These are phyloP conservation scores for Mycena galericulata DNA, from an alignment of 768 basidiomycete genomes.

Conservation along the genomic window DNA sequence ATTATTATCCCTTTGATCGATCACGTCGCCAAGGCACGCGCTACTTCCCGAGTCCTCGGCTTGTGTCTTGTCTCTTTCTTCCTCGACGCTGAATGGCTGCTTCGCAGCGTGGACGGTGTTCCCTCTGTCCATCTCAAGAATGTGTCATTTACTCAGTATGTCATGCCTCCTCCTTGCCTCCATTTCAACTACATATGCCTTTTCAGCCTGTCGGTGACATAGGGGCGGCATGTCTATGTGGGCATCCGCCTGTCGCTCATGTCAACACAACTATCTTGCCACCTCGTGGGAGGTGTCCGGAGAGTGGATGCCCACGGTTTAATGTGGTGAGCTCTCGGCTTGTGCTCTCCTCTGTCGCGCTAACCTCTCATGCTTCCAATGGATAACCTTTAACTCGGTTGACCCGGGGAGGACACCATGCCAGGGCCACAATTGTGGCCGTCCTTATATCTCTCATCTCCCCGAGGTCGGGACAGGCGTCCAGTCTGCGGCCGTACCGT, in stretches of 20 bases:
- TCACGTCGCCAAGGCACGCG: neutral
- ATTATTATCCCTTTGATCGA: neutral
- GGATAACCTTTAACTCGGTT: no score
- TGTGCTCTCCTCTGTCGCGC: neutral
- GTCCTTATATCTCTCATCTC: neutral
- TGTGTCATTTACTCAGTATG: neutral
- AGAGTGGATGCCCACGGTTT: neutral
- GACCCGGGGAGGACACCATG: neutral
- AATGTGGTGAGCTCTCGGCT: neutral
- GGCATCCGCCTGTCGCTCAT: neutral
- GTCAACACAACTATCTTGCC: neutral
- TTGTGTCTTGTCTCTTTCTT: no score
- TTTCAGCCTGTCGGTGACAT: neutral
- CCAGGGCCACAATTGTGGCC: neutral
- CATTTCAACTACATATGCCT: neutral
- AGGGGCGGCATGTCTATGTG: neutral
- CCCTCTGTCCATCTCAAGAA: neutral
- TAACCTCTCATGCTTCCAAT: neutral
- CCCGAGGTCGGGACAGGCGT: neutral
- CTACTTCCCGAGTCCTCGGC: no score
- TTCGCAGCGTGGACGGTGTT: neutral
- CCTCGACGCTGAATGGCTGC: neutral
- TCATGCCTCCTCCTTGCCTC: neutral
- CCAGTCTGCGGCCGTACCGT: neutral
- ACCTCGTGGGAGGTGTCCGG: neutral